Base-by-base conservation (phyloP, 2,329 filamentous ascomycete genomes). In the Sclerotinia sclerotiorum region DNA sequence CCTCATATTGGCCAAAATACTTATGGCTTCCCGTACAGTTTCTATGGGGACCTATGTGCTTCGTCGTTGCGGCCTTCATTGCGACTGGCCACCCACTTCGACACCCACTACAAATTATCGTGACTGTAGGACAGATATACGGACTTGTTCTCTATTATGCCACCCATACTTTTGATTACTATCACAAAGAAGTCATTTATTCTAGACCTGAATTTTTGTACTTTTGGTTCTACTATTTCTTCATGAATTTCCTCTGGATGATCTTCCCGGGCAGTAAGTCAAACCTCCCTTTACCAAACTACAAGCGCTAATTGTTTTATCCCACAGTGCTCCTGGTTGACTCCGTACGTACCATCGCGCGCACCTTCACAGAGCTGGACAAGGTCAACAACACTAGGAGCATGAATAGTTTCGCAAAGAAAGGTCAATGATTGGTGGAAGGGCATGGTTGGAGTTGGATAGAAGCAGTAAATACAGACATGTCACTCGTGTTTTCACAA, bases 61-160 rank as follows among this genome's bases (percentile, higher is more conserved):
- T 84, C 70, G 74, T 83, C 58, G 80, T 83, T 8, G 82, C 83
- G 2, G 68, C 79, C 51, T 79, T 81, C 71, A 84, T 87, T 70
- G 78, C 81, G 27, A 76, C 73, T 35, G 74, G 78, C 55, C 81
- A 80, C 68, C 78, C 81, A 21, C 74, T 80, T 42, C 83, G 86
- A 15, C 81, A 88, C 74, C 79, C 83, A 13, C 73, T 84, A 62
- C 85, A 88, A 68, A 76, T 77, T 49, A 76, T 79, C 60, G 77
- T 79, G 32, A 77, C 73, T 11, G 74, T 77, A 15, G 78, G 76
- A 27, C 77, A 79, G 60, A 73, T 79, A 19, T 79, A 88, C 77
- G 85, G 87, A 68, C 84, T 88, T n/a, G 80, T 84, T 4, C 80
- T 90, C 49, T 90, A 90, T 79, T 89, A 87, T 76, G 79, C 84